Evolutionary conservation across 2,329 filamentous ascomycete genomes (phyloP), one percentile per base, ranked within the genome.

Genomic region (Xylariaceae sp.): DNA sequence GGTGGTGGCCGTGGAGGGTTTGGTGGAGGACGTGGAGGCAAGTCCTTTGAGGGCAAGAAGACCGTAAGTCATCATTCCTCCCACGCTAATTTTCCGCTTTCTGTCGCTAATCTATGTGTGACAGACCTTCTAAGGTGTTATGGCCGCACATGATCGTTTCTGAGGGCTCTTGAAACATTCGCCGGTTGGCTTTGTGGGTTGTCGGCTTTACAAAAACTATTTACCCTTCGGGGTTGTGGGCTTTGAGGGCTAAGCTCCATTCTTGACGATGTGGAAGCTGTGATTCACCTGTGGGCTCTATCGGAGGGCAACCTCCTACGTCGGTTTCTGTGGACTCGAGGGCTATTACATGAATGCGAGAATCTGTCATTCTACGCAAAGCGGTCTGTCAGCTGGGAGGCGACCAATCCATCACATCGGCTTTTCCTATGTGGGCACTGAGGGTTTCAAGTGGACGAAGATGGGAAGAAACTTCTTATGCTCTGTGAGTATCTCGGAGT

Each of bases 31-130:
- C 74, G 77, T 31, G 62, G 65, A 47, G 65, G 66, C 22, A 77
- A 81, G 52, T 80, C 85, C 66, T 89, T 87, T 76, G 76, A 82
- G 71, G 90, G 89, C 71, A 86, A 83, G 76, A 94, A 91, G 83
- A 83, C 39, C 39, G 54, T 56, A 50, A 56, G 54, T 30, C 27
- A 12, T n/a, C 18, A 17, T n/a, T 6, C 30, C 2, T 17, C 32
- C 12, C 39, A 7, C 10, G 4, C 15, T 9, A 7, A 3, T 14
- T 50, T 15, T 7, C 31, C 19, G n/a, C 30, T 47, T 2, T 44
- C 54, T 56, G 5, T 54, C 49, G 12, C 12, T 12, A 36, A 7
- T 9, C 17, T 10, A n/a, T 41, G 6, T 42, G 14, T 9, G 54
- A 52, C 52, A 82, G 67, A 87, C 83, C 57, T 74, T 74, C 52